Evolutionary conservation across 805 yeast genomes (phyloP), one percentile per base, ranked within the genome.

Genomic region (Candida ulmi): DNA sequence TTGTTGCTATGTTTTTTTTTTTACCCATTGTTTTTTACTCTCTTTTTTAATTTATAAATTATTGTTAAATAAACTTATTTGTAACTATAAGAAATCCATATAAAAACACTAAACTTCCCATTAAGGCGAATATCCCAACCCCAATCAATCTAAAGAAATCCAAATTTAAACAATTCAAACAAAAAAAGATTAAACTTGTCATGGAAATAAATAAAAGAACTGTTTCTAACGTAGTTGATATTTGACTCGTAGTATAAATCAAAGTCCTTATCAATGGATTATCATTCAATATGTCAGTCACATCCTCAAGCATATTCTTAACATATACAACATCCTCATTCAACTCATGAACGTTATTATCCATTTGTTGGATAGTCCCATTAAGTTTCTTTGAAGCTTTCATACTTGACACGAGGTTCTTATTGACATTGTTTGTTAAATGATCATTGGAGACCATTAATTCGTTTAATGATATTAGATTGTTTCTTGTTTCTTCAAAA

Each of bases 91-190:
- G 7, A 13, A 31, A 21, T 4, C 11, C 12, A 19, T 19, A 31
- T 16, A 31, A 13, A 8, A 19, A n/a, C 17, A 31, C 8, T 6
- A 19, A 11, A 18, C 34, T 19, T 11, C 17, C 34, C 8, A 19
- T 4, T 4, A 31, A 7, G 3, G 34, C 24, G 19, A 31, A 31
- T 13, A 31, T 5, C 11, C 34, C 34, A 7, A 44, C 40, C 4
- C 51, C 51, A 18, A 47, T 27, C 21, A 41, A 43, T 26, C 39
- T 47, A 40, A 47, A 45, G 16, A 47, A 30, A 16, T 47, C 41
- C 11, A 47, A 17, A 26, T 35, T 40, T 30, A 39, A 41, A 23
- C 43, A 39, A 8, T 45, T 19, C 25, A 44, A 12, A 5, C 43
- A 18, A 11, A 41, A 36, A 3, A 21, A 25, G 2, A 39, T 5